Conservation (phyloP, 2,329 filamentous ascomycete genomes). For the Didymosphaeria variabile region DNA sequence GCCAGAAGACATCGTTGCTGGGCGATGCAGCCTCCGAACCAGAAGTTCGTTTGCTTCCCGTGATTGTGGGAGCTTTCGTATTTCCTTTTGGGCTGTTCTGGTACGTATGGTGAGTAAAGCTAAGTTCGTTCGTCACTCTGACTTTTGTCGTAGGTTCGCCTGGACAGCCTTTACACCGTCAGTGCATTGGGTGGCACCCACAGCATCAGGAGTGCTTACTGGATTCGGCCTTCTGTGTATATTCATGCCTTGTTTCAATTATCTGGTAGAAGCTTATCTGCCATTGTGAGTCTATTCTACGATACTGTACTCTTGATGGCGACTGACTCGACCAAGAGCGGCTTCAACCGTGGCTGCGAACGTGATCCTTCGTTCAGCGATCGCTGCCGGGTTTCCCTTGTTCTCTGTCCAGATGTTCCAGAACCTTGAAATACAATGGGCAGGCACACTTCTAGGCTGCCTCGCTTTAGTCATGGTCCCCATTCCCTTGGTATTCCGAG, state of each 20-base stretch:
- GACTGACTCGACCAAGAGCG: background rate
- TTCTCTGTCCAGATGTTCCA: background rate
- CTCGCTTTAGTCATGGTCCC: background rate
- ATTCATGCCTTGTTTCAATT: background rate
- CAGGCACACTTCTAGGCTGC: background rate
- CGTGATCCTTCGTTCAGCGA: background rate
- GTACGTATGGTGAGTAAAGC: background rate
- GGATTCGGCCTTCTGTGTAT: background rate
- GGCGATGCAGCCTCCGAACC: conserved; percentile 61
- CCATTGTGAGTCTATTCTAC: background rate
- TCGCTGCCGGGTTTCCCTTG: background rate
- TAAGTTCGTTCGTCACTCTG: background rate
- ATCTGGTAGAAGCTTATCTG: background rate
- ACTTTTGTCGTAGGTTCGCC: background rate
- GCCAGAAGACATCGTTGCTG: conserved; percentile 59
- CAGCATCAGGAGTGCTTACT: background rate
- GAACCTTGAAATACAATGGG: background rate
- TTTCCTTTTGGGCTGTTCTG: conserved; percentile 65
- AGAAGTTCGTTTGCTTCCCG: conserved; percentile 67
- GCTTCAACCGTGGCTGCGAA: background rate
- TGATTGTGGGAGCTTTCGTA: conserved; percentile 68
- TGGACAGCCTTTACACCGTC: background rate
- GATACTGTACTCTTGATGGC: no score
- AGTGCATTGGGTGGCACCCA: background rate
- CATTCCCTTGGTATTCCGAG: background rate